Evolutionary conservation across 495 filamentous ascomycete genomes (phyloP).

Genomic region (Penicillium goetzii): DNA sequence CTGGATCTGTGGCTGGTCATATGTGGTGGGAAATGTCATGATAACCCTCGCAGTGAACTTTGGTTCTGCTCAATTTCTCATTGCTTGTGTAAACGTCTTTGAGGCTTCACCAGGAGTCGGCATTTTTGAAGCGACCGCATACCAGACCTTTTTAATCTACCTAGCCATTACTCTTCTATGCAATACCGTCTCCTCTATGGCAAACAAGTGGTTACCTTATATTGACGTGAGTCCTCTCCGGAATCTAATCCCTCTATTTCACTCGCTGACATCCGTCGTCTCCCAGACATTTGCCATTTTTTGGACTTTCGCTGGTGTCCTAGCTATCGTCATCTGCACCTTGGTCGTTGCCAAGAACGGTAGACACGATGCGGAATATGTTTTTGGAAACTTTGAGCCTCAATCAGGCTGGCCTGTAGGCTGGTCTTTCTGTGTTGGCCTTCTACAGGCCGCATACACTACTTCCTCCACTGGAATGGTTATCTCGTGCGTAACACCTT

Average conservation of each 20-base stretch:
- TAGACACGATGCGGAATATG: conserved; percentile 52
- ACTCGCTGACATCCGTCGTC: conserved; percentile 33
- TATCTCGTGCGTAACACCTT: conserved; percentile 24
- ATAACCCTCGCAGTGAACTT: conserved; percentile 44
- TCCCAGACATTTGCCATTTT: conserved; percentile 61
- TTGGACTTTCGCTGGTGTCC: conserved; percentile 57
- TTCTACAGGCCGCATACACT: conserved; percentile 57
- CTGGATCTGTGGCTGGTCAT: conserved; percentile 71
- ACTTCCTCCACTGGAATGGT: conserved; percentile 56
- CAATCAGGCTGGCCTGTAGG: conserved; percentile 60
- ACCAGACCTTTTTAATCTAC: conserved; percentile 60
- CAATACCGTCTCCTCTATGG: conserved; percentile 26
- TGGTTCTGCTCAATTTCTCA: conserved; percentile 29
- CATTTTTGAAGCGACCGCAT: conserved; percentile 23
- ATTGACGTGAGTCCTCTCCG: conserved; percentile 48
- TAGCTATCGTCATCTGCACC: conserved; percentile 59
- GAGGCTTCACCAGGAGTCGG: conserved; percentile 44
- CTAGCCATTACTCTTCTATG: conserved; percentile 56
- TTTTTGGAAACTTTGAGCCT: conserved; percentile 59
- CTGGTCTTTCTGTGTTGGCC: conserved; percentile 58
- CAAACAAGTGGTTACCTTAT: conserved; percentile 37
- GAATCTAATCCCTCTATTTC: conserved; percentile 28
- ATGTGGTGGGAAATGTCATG: conserved; percentile 65
- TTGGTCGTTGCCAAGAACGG: conserved; percentile 53
- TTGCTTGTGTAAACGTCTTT: conserved; percentile 33